These are phyloP conservation scores for Scutellaria baicalensis DNA, from an alignment of 257 asterid genomes.

Conservation along the genomic window DNA sequence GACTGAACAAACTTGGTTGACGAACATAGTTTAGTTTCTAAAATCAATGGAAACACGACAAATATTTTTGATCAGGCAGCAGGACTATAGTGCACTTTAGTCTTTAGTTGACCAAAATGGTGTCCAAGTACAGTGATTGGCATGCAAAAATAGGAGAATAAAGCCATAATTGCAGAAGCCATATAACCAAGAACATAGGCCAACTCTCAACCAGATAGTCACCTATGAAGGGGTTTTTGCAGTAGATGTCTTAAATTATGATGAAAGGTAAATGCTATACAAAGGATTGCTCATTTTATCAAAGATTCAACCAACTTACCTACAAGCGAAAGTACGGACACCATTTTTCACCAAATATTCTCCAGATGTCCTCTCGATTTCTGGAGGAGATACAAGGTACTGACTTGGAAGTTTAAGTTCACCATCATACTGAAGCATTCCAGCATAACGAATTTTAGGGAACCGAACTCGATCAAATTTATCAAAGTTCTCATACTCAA, in stretches of 20 bases:
- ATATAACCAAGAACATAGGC: neutral
- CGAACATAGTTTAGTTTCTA: neutral
- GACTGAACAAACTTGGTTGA: too few relatives aligned
- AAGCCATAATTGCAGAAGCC: neutral
- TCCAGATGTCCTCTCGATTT: conserved; percentile 95
- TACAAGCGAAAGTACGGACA: conserved; percentile 86
- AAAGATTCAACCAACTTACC: conserved; percentile 33
- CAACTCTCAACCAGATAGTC: neutral
- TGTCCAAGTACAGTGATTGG: neutral
- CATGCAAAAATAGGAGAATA: neutral
- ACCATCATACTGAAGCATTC: conserved; percentile 98
- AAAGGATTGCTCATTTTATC: neutral
- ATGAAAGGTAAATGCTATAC: neutral
- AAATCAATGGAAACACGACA: neutral
- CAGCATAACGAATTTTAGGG: conserved; percentile 85
- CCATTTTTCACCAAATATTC: conserved; percentile 85
- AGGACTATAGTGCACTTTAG: neutral
- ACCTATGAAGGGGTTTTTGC: neutral
- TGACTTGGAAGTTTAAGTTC: conserved; percentile 86
- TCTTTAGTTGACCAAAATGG: neutral
- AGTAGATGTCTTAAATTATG: neutral
- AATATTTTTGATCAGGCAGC: neutral
- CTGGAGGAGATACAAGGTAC: conserved; percentile 95
- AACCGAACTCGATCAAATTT: conserved; percentile 78
- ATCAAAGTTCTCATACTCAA: conserved; percentile 73